Base-by-base conservation (phyloP, 2,329 filamentous ascomycete species). In the Trichoderma afroharzianum region DNA sequence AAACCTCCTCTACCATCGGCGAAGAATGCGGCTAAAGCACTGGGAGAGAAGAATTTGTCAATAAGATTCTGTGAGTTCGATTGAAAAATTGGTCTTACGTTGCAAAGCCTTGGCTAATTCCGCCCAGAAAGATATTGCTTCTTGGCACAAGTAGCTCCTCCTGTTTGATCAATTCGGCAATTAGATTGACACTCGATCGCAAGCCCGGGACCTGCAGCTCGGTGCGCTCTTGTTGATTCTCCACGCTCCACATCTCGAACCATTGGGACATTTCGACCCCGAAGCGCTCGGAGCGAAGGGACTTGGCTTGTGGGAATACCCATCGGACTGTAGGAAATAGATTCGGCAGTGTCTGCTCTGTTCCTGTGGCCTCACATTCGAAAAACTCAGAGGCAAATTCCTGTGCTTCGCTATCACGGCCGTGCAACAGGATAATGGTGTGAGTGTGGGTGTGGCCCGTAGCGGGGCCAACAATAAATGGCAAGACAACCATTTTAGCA, bases 41-140 rank as follows among this genome's bases (percentile, higher is more conserved):
- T 59, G 8, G 2, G 33, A n/a, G 4, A 63, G 47, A 4, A 32
- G 18, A 43, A 18, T 3, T 6, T 6, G 21, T 53, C 55, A 58
- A 12, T 24, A 12, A 36, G 2, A 9, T 14, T 62, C 33, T 62
- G 21, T 3, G 39, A 11, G 33, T 12, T 55, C 4, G 30, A 53
- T 2, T 6, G 2, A 32, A 32, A 18, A 3, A 11, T 3, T 12
- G 8, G 3, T 3, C 32, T 59, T 24, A 68, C 64, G 64, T 68
- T 18, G 64, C 64, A 26, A 68, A 68, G 6, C 64, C 64, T 33
- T 68, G 64, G 36, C 64, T 68, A 30, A 68, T 68, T 43, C 64
- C 64, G 8, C 26, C 55, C n/a, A 68, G 11, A 26, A 68, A 68
- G 24, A 68, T 50, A 2, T 28, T 59, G 9, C 33, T 32, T 14